Base-by-base conservation (phyloP, 2,329 filamentous ascomycete species). In the Penicillium digitatum region DNA sequence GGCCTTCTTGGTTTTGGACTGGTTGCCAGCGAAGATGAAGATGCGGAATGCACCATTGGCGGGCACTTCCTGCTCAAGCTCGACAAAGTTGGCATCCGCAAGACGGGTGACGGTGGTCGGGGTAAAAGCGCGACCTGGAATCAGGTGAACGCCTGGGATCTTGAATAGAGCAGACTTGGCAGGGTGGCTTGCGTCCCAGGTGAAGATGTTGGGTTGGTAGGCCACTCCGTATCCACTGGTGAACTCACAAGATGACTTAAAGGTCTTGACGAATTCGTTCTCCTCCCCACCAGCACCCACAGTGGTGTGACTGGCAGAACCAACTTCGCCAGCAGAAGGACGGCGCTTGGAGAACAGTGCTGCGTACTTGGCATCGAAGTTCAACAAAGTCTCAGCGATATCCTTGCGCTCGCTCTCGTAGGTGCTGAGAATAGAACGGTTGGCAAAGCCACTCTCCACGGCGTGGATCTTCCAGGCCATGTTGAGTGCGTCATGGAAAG, bases 401-500 rank as follows among this genome's bases (percentile, higher is more conserved):
- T 87, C 81, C 70, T 89, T 92, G 54, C 92, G 87, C 74, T 96
- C 92, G 2, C 82, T 80, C 75, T 96, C 90, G 71, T 96, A 97
- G 0, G 92, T 94, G 58, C 86, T 83, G 48, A 97, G 81, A 18
- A 94, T 80, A 3, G 83, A 82, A 57, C 89, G 87, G 29, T 85
- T 76, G 1, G 90, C 89, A 62, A 95, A 89, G 12, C 90, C 90
- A 26, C 82, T 81, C 70, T 96, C 91, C 10, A 96, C 93, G 34
- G 89, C 86, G 69, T 96, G 92, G 48, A 96, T 89, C 78, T 97
- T 97, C 92, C 92, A 97, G 8, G 92, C 92, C 38, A 97, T 79
- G 72, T 96, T 97, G 57, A 90, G 83, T 0, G 90, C 90, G 65
- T 81, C 78, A 45, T 81, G 72, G 73, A 82, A 82, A 22, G 82